A percentile compares a stretch with the other conserved stretches of the same genome.
Conservation (phyloP, 495 filamentous ascomycete genomes). For the Hypomontagnella monticulosa region DNA sequence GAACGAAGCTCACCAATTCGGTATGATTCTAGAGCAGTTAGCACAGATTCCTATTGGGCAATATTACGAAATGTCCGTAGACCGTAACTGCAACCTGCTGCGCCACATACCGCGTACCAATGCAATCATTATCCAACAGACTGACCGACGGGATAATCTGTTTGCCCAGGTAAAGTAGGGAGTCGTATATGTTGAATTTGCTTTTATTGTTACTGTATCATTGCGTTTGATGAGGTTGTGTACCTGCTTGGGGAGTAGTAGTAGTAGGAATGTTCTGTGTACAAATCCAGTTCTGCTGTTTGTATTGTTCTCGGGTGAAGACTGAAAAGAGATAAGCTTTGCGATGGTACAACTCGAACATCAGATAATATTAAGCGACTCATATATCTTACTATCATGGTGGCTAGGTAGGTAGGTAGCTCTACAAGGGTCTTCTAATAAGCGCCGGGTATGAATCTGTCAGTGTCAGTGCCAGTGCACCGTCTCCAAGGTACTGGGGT, state of each 20-base stretch:
- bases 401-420: no score
- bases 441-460: slow-evolving; percentile 2
- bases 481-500: slow-evolving; percentile 34
- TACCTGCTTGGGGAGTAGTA: background rate
- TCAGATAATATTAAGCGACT: background rate
- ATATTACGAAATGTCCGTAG: slow-evolving; percentile 27
- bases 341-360: no score
- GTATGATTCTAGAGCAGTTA: background rate
- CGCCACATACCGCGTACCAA: slow-evolving; percentile 9
- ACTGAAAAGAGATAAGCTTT: no score
- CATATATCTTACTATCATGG: background rate
- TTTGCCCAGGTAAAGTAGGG: background rate
- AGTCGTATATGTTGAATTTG: background rate
- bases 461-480: slow-evolving; percentile 23
- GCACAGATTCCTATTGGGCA: slow-evolving; percentile 29
- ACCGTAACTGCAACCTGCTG: slow-evolving; percentile 4
- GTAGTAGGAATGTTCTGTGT: background rate
- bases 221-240: background rate
- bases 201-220: background rate
- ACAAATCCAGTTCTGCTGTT: background rate
- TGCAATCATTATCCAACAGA: slow-evolving; percentile 13
- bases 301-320: no score
- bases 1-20: slow-evolving; percentile 8
- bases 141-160: background rate
- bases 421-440: background rate